Evolutionary conservation across 1,139 yeast species (phyloP), one percentile per base, ranked within the genome.

Genomic region (Suhomyces taliae): DNA sequence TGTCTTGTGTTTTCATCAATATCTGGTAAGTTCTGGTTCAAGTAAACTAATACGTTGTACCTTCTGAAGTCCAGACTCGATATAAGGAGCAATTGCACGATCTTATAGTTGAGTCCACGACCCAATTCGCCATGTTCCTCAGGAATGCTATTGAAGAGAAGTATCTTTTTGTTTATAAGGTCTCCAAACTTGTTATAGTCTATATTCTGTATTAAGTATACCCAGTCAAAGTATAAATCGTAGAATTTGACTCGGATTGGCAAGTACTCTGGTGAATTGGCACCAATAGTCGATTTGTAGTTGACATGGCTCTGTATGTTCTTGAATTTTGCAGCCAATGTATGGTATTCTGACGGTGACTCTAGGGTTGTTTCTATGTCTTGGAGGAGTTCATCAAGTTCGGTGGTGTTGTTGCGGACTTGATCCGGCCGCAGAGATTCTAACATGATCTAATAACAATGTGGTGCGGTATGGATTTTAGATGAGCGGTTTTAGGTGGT

Each of bases 81-180:
- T 5, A 72, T 49, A n/a, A 70, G 48, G 38, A 65, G 55, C 35
- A 63, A 61, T 29, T 70, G 67, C 38, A 70, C 52, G 14, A 69
- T 60, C 51, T 72, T 72, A 34, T 49, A 49, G 34, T 59, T 61
- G 19, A 61, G 53, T 41, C 49, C 46, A 11, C 24, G 39, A 6
- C 41, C 44, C 37, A 47, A 38, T 6, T 39, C 39, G 2, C 15
- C 27, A 14, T 43, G 46, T 34, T 26, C 31, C 3, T 50, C 36
- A 10, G 43, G 41, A 8, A 59, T 39, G 39, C 55, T 52, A 37
- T 62, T 65, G 2, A 64, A 47, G 19, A 66, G 51, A n/a, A 67
- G 55, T 40, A 72, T 54, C 52, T 74, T 74, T 51, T 72, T 72
- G 50, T 71, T 70, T 27, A 72, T 62, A 50, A 73, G 60, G 35